Conservation (phyloP, 2,329 filamentous ascomycete species). For the Mycosphaerella sp. region DNA sequence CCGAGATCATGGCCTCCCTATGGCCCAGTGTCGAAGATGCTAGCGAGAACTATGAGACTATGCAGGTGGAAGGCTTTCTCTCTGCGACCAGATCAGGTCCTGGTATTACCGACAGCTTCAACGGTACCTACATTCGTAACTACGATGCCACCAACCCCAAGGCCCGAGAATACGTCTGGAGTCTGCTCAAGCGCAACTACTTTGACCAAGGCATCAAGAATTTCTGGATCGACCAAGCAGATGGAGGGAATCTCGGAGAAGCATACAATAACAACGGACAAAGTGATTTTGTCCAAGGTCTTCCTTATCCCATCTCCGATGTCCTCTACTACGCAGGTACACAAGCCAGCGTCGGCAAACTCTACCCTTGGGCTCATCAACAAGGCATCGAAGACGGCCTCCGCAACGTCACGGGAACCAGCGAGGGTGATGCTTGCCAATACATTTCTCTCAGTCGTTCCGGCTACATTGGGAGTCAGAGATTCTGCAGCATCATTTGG, state of each 20-base stretch:
- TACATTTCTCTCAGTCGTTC: conserved; percentile 28
- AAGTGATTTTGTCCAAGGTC: conserved; percentile 26
- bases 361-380: conserved; percentile 33
- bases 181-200: conserved; percentile 29
- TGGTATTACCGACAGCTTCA: conserved; percentile 31
- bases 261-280: conserved; percentile 37
- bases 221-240: conserved; percentile 35
- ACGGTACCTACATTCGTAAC: conserved; percentile 31
- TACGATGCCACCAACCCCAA: conserved; percentile 32
- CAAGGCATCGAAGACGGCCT: conserved; percentile 30
- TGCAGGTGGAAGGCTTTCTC: conserved; percentile 28
- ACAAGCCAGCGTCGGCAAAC: conserved; percentile 27
- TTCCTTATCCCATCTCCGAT: conserved; percentile 31
- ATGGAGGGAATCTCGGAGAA: conserved; percentile 36
- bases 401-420: conserved; percentile 26
- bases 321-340: conserved; percentile 32
- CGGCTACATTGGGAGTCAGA: conserved; percentile 32
- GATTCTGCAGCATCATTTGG: conserved; percentile 34
- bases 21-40: conserved; percentile 32
- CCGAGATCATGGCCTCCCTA: conserved; percentile 33
- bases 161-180: conserved; percentile 31
- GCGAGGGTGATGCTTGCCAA: conserved; percentile 27
- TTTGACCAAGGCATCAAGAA: conserved; percentile 33
- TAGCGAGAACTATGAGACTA: conserved; percentile 28
- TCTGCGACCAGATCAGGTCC: conserved; percentile 29